These are phyloP conservation scores for Macadamia tetraphylla DNA, from an alignment of 164 flowering plant species.

Conservation along the genomic window DNA sequence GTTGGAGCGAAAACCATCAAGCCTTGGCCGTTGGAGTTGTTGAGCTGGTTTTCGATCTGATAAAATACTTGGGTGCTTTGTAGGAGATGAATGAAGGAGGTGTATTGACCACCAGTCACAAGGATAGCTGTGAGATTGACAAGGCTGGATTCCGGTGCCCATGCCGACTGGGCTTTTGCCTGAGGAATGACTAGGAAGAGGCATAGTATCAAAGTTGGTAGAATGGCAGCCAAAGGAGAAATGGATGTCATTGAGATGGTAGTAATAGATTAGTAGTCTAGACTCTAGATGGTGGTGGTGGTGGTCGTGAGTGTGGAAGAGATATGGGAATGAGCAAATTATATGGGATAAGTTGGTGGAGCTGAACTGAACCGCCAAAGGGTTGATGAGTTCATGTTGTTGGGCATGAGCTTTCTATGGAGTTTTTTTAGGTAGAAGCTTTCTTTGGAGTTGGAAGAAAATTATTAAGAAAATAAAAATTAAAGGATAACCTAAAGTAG, in stretches of 20 bases:
- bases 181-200: conserved; percentile 19
- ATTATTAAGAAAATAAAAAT: too few relatives aligned
- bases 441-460: too few relatives aligned
- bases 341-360: too few relatives aligned
- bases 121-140: conserved; percentile 73
- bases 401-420: too few relatives aligned
- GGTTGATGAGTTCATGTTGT: too few relatives aligned
- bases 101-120: conserved; percentile 51
- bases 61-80: conserved; percentile 32
- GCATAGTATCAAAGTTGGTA: conserved; percentile 18
- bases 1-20: conserved; percentile 83
- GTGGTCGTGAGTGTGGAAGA: too few relatives aligned
- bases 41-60: conserved; percentile 63
- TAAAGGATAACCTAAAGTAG: too few relatives aligned
- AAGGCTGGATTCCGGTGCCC: conserved; percentile 32
- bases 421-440: too few relatives aligned
- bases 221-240: conserved; percentile 17
- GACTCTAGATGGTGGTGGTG: too few relatives aligned
- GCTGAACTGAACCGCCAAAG: too few relatives aligned
- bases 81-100: conserved; percentile 52
- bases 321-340: too few relatives aligned
- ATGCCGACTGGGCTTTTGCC: conserved; percentile 34
- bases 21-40: conserved; percentile 53
- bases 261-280: neutral
- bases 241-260: conserved; percentile 16